Evolutionary conservation across 768 basidiomycete species (phyloP), one percentile per base, ranked within the genome.

Genomic region (Collybia sordida): DNA sequence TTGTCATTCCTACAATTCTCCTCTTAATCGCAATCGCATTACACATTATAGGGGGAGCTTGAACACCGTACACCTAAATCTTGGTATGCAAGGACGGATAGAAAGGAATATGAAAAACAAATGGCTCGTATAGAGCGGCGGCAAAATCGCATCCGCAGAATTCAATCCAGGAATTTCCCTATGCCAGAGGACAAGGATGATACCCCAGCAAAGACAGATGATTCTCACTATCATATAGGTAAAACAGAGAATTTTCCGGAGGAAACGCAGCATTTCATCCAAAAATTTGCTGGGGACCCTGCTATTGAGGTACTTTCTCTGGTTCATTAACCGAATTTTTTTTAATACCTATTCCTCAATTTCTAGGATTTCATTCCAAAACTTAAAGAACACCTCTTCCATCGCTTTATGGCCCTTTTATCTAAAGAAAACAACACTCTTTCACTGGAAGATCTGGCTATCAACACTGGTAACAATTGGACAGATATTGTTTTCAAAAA

Each of bases 31-130:
- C 23, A 14, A 24, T 15, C 28, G 23, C 8, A 1, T 42, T 42
- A n/a, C n/a, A n/a, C n/a, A n/a, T n/a, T 25, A 24, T 42, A 56
- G 52, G 55, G 55, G 8, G 52, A 56, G 36, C 46, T 56, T 6
- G 55, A 56, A 45, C 55, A 56, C 47, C 36, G 48, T n/a, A 52
- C 28, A 12, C n/a, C 48, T 17, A 56, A 56, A 48, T 40, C 35
- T 8, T n/a, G 48, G 24, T 56, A 56, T 43, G n/a, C 27, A 12
- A 34, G 51, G 8, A 56, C 47, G 24, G 34, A 37, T 47, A 28
- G 42, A 21, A 40, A 45, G 19, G 19, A 43, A 19, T 53, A 50
- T 50, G 38, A 46, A 5, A 21, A 51, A 31, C 55, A 56, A 34
- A 38, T 56, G 37, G 44, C 55, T 3, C 31, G 35, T 23, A 46